Evolutionary conservation across 129 eudicot species (phyloP).

Genomic region (Kitagawia praeruptora): DNA sequence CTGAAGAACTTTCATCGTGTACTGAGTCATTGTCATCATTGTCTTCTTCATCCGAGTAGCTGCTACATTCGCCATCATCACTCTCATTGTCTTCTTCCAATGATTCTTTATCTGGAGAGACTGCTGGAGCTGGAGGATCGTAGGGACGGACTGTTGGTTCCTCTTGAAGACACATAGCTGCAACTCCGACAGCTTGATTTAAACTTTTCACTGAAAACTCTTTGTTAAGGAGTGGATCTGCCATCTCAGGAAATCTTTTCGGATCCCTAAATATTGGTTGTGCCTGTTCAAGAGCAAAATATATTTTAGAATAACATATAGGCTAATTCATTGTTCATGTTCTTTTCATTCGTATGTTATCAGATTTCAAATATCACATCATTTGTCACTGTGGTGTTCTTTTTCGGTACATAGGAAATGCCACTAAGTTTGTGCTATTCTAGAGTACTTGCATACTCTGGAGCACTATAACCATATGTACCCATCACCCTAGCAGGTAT

Average conservation of each 20-base stretch:
- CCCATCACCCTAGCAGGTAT: constrained; percentile 15
- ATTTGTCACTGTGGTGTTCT: no score
- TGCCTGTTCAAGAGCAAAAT: constrained; percentile 39
- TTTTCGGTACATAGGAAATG: no score
- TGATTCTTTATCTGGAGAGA: neutral
- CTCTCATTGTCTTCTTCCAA: neutral
- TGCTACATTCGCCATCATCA: neutral
- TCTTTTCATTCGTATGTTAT: neutral
- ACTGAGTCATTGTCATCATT: neutral
- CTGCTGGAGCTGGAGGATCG: constrained; percentile 6
- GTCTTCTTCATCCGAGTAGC: neutral
- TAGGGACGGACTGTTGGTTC: constrained; percentile 69
- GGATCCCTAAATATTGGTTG: constrained; percentile 66
- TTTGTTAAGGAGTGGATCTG: constrained; percentile 55
- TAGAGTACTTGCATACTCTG: constrained; percentile 11
- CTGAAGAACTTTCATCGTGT: neutral
- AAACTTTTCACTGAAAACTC: constrained; percentile 38
- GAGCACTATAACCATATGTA: constrained; percentile 8
- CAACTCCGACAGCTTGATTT: constrained; percentile 74
- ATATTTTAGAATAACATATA: no score
- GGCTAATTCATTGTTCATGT: no score
- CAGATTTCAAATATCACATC: neutral
- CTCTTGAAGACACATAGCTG: constrained; percentile 87
- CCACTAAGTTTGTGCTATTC: neutral
- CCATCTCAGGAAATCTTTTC: constrained; percentile 55